Evolutionary conservation across 1,284 basidiomycete species (phyloP).

Genomic region (Ceratorhiza oryzae-sativae): DNA sequence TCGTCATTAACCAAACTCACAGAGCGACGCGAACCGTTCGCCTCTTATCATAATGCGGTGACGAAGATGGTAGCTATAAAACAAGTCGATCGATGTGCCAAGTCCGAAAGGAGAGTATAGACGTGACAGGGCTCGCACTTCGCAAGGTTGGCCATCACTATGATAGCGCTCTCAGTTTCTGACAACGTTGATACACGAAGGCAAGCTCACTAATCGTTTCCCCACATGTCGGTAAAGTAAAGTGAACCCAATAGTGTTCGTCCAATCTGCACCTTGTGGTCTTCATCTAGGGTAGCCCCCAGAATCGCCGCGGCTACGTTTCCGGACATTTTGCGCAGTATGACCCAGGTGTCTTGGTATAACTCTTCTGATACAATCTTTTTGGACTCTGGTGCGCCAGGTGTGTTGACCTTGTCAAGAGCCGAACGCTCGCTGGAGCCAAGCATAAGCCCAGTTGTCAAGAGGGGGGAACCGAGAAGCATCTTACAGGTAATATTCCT

Average conservation of each 20-base stretch:
- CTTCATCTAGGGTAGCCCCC: slow-evolving; percentile 8
- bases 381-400: neutral
- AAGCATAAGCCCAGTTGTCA: neutral
- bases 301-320: slow-evolving; percentile 25
- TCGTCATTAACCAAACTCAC: neutral
- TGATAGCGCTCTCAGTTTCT: neutral
- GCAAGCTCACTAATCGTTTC: neutral
- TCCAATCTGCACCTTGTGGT: slow-evolving; percentile 13
- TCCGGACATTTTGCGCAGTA: slow-evolving; percentile 11
- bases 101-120: slow-evolving; percentile 33
- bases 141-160: neutral
- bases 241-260: slow-evolving; percentile 26
- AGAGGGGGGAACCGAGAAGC: neutral
- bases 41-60: neutral
- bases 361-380: neutral
- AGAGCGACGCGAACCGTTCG: slow-evolving; percentile 1
- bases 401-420: slow-evolving; percentile 22
- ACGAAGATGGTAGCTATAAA: slow-evolving; percentile 17
- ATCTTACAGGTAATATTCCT: slow-evolving; percentile 20
- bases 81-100: slow-evolving; percentile 30
- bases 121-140: slow-evolving; percentile 3
- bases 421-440: slow-evolving; percentile 14
- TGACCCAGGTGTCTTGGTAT: slow-evolving; percentile 3
- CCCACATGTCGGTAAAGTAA: slow-evolving; percentile 14
- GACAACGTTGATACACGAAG: neutral